Evolutionary conservation across 768 basidiomycete genomes (phyloP).

Genomic region (Clavulina sp.): DNA sequence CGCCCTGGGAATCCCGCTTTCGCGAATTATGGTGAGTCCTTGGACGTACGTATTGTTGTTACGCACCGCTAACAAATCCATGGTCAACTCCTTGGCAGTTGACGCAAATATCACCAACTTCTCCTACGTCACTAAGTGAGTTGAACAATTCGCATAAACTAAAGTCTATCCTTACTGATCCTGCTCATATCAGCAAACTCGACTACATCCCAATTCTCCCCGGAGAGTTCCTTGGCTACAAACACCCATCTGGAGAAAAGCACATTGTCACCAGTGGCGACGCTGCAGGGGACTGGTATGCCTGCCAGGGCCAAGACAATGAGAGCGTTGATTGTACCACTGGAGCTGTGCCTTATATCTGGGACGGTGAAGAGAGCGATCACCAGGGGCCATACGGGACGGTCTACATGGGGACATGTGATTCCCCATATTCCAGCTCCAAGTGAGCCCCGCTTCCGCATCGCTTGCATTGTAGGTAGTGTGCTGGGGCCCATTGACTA

Average conservation of each 20-base stretch:
- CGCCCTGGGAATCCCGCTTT: slow-evolving; percentile 4
- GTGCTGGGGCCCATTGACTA: too few relatives aligned
- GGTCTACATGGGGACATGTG: background rate
- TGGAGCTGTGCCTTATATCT: slow-evolving; percentile 7
- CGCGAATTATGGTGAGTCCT: slow-evolving; percentile 4
- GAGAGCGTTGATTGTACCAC: slow-evolving; percentile 4
- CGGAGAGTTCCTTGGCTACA: background rate
- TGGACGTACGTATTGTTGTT: too few relatives aligned
- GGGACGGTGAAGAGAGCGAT: background rate
- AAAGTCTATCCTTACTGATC: too few relatives aligned
- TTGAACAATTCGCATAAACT: background rate
- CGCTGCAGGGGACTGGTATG: slow-evolving; percentile 1
- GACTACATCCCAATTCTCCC: background rate
- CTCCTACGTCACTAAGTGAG: slow-evolving; percentile 22
- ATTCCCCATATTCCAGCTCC: too few relatives aligned
- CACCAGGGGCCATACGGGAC: background rate
- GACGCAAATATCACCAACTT: slow-evolving; percentile 4
- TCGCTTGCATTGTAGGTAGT: too few relatives aligned
- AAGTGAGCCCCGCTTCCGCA: too few relatives aligned
- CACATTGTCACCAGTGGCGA: background rate
- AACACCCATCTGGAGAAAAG: background rate
- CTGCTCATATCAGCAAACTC: background rate
- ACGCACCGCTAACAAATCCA: too few relatives aligned
- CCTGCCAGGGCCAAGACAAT: slow-evolving; percentile 9
- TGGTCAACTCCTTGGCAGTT: slow-evolving; percentile 4